A percentile compares a stretch with the other conserved stretches of the same genome.
Evolutionary conservation across 2,329 filamentous ascomycete species (phyloP).

Genomic region (Cercospora sojina): DNA sequence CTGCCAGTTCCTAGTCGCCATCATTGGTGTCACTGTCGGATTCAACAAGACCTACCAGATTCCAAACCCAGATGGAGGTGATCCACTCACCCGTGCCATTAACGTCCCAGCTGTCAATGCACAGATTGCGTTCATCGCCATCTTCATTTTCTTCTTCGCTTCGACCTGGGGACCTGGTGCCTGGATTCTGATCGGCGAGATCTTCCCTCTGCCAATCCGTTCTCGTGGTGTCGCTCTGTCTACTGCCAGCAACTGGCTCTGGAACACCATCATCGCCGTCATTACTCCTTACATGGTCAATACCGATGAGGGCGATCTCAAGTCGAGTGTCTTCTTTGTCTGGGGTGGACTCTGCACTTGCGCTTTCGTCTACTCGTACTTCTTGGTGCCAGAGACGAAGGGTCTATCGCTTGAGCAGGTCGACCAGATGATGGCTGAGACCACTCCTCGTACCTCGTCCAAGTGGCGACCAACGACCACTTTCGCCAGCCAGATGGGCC

Average conservation of each 20-base stretch:
- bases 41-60: constrained; percentile 34
- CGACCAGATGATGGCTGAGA: constrained; percentile 88
- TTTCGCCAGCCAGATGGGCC: constrained; percentile 37
- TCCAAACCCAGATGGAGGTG: constrained; percentile 33
- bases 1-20: constrained; percentile 84
- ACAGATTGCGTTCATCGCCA: constrained; percentile 83
- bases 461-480: constrained; percentile 56
- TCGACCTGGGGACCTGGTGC: constrained; percentile 79
- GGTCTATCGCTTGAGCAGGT: constrained; percentile 81
- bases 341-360: constrained; percentile 55
- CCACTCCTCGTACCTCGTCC: constrained; percentile 70
- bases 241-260: constrained; percentile 88
- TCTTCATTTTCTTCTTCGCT: constrained; percentile 93
- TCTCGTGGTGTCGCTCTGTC: constrained; percentile 83
- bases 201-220: constrained; percentile 85
- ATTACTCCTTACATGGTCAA: constrained; percentile 63
- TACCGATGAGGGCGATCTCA: constrained; percentile 54
- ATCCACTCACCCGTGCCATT: constrained; percentile 48
- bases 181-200: constrained; percentile 77
- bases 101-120: constrained; percentile 52
- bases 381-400: constrained; percentile 76
- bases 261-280: constrained; percentile 48
- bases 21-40: constrained; percentile 52
- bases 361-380: constrained; percentile 48
- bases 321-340: constrained; percentile 46